phyloP scores from a whole-genome alignment of 495 filamentous ascomycete genomes.

The Haplographium delicatum region DNA sequence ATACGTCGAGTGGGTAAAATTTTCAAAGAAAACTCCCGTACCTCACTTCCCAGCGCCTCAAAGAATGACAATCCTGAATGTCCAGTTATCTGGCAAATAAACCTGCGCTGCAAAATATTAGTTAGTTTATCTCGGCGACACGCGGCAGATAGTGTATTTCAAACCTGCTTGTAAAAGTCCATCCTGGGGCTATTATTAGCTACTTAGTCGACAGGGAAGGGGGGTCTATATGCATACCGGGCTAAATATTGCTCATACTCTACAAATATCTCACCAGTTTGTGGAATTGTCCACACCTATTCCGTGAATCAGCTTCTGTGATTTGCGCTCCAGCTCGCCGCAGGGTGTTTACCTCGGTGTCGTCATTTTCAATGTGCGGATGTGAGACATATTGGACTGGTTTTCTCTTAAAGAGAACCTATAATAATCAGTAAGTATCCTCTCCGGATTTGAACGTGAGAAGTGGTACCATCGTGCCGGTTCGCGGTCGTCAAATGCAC shows the following conservation, averaged over 20 bases:
- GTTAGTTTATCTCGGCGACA: background rate
- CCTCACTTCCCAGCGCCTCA: slow-evolving; percentile 89
- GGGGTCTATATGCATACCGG: slow-evolving; percentile 57
- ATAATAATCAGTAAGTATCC: slow-evolving; percentile 10
- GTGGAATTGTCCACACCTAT: slow-evolving; percentile 86
- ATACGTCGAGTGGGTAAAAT: background rate
- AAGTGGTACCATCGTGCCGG: slow-evolving; percentile 32
- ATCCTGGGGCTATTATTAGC: slow-evolving; percentile 47
- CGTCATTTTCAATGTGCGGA: slow-evolving; percentile 72
- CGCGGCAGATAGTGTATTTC: slow-evolving; percentile 19
- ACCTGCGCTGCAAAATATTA: slow-evolving; percentile 57
- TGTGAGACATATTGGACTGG: slow-evolving; percentile 77
- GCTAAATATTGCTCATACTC: slow-evolving; percentile 85
- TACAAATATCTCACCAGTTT: slow-evolving; percentile 85
- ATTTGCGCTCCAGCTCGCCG: background rate
- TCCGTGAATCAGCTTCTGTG: slow-evolving; percentile 16
- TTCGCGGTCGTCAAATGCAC: slow-evolving; percentile 1
- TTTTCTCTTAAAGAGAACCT: slow-evolving; percentile 97
- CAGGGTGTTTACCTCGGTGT: slow-evolving; percentile 58
- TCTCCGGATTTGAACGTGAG: slow-evolving; percentile 4
- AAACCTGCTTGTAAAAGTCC: slow-evolving; percentile 90
- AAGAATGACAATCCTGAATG: slow-evolving; percentile 93
- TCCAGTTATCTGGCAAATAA: slow-evolving; percentile 92
- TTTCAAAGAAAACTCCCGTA: slow-evolving; percentile 36
- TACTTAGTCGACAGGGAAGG: slow-evolving; percentile 2